Conservation (phyloP, 179 eudicot species). For the Beta lomatogona region DNA sequence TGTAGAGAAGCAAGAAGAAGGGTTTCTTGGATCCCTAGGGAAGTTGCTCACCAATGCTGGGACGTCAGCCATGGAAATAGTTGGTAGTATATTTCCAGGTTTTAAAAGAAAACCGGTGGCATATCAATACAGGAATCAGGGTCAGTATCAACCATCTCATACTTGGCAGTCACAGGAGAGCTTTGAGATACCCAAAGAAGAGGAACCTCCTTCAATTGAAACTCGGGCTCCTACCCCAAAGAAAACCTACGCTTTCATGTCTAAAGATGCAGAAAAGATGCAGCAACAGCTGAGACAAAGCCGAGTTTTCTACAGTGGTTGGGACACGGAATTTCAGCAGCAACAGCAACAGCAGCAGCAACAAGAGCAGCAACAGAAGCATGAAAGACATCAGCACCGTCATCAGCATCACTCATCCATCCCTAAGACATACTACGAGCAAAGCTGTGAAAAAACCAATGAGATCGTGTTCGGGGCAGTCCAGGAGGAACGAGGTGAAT, state of each 20-base stretch:
- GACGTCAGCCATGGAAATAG: constrained; percentile 58
- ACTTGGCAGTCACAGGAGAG: constrained; percentile 89
- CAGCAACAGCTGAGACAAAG: constrained; percentile 79
- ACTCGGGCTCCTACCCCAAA: constrained; percentile 77
- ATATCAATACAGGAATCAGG: constrained; percentile 43
- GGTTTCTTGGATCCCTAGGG: constrained; percentile 64
- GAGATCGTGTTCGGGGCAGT: constrained; percentile 95
- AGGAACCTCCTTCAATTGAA: constrained; percentile 83
- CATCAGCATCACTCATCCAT: constrained; percentile 60
- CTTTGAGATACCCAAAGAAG: constrained; percentile 81
- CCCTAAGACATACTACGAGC: constrained; percentile 84
- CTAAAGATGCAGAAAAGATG: constrained; percentile 80
- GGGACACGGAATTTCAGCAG: constrained; percentile 58
- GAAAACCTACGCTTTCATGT: constrained; percentile 92
- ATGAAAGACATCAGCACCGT: constrained; percentile 54
- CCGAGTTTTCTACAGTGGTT: constrained; percentile 66
- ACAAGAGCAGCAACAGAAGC: constrained; percentile 42
- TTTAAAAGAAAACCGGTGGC: constrained; percentile 48
- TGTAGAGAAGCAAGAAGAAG: constrained; percentile 78
- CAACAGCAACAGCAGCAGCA: constrained; percentile 39
- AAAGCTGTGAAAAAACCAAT: constrained; percentile 57
- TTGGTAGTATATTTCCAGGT: constrained; percentile 62
- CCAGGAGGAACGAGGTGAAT: constrained; percentile 56
- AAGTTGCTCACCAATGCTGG: constrained; percentile 57
- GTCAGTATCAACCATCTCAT: constrained; percentile 45